Conservation (phyloP, 371 early-diverging fungal species). For the Chytridium lagenaria region DNA sequence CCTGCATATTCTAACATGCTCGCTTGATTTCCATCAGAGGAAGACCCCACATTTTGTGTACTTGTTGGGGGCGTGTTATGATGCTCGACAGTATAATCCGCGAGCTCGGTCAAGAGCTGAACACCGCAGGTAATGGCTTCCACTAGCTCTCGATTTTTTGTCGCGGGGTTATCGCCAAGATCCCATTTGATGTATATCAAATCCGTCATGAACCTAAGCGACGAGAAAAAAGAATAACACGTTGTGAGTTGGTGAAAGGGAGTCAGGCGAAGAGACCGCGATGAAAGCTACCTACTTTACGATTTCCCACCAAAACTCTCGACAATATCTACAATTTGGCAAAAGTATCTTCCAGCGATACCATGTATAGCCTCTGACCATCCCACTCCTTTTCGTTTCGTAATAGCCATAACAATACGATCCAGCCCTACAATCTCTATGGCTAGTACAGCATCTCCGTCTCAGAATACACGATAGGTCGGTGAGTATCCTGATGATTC, state of each 20-base stretch:
- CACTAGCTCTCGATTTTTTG: background rate
- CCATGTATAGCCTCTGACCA: conserved; percentile 18
- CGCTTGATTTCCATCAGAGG: too few relatives aligned
- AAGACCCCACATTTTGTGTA: background rate
- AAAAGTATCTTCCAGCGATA: conserved; percentile 12
- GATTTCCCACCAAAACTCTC: conserved; percentile 17
- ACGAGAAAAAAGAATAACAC: conserved; percentile 8
- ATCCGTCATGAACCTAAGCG: conserved; percentile 10
- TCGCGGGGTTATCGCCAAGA: background rate
- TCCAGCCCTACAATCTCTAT: conserved; percentile 11
- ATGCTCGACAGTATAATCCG: conserved; percentile 15
- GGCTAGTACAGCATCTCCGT: background rate
- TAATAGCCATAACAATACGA: background rate
- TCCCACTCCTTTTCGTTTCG: background rate
- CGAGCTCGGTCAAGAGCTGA: conserved; percentile 19
- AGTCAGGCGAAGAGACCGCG: too few relatives aligned
- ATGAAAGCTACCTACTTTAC: conserved; percentile 8
- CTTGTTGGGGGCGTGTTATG: too few relatives aligned
- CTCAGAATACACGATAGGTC: background rate
- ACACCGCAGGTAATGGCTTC: conserved; percentile 11
- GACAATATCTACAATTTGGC: conserved; percentile 20
- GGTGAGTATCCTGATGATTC: background rate
- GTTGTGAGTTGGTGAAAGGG: too few relatives aligned
- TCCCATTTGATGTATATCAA: conserved; percentile 19
- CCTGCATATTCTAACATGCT: conserved; percentile 7